Evolutionary conservation across 345 rosid genomes (phyloP).

Genomic region (Bruguiera gymnorhiza): DNA sequence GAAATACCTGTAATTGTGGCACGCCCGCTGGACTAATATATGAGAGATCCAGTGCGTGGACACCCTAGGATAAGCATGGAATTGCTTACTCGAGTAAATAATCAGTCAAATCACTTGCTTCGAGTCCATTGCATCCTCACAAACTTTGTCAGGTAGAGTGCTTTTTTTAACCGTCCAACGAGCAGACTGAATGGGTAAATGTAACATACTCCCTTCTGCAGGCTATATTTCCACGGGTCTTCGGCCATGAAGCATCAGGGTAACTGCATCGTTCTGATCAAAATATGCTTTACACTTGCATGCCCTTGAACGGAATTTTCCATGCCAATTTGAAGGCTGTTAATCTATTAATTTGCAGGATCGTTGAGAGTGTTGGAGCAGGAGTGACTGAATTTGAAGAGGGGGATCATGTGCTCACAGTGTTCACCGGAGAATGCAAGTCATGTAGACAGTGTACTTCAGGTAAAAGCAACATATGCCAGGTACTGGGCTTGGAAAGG

Average conservation of each 20-base stretch:
- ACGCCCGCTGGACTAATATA: too few species aligned
- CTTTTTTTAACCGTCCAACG: not conserved
- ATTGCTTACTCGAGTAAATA: too few species aligned
- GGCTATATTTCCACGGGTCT: constrained; percentile 85
- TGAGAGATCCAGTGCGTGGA: too few species aligned
- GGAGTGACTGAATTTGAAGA: constrained; percentile 71
- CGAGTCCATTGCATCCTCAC: too few species aligned
- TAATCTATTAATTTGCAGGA: constrained; percentile 42
- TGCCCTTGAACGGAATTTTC: too few species aligned
- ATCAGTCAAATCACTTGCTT: too few species aligned
- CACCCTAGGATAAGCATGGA: too few species aligned
- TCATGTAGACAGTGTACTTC: constrained; percentile 68
- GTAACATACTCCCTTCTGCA: constrained; percentile 30
- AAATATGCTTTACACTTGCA: too few species aligned
- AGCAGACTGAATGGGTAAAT: constrained; percentile 9
- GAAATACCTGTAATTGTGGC: too few species aligned
- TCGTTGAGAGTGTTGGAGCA: constrained; percentile 79
- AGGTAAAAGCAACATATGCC: constrained; percentile 79
- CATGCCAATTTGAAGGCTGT: too few species aligned
- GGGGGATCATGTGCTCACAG: constrained; percentile 85
- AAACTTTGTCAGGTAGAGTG: too few species aligned
- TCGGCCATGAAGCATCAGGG: constrained; percentile 99
- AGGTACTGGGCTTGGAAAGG: constrained; percentile 80
- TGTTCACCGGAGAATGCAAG: constrained; percentile 82
- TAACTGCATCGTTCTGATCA: constrained; percentile 9